phyloP scores from a whole-genome alignment of 768 basidiomycete genomes.

The Tulasnella sp. region DNA sequence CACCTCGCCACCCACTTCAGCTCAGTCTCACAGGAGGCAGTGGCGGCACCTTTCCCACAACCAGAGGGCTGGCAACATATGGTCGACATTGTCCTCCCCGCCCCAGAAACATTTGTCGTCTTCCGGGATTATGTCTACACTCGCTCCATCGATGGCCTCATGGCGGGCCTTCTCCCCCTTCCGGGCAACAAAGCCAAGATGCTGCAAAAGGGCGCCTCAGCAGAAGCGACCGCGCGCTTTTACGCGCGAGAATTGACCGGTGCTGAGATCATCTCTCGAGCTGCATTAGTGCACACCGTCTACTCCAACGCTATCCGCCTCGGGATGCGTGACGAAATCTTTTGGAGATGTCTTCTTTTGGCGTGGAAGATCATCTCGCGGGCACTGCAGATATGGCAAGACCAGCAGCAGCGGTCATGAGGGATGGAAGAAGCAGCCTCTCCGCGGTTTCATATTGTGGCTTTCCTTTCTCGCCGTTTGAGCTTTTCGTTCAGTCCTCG shows the following conservation, averaged over 20 bases:
- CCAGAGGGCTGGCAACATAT: background rate
- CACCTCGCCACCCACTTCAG: constrained; percentile 10
- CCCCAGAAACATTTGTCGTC: constrained; percentile 9
- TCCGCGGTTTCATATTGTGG: background rate
- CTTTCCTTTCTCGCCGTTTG: background rate
- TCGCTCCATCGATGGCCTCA: constrained; percentile 4
- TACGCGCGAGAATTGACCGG: background rate
- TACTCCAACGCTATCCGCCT: constrained; percentile 14
- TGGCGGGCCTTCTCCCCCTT: constrained; percentile 12
- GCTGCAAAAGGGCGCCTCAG: background rate
- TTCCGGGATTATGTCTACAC: constrained; percentile 16
- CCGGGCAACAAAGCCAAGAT: background rate
- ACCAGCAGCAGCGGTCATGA: background rate
- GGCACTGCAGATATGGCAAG: constrained; percentile 11
- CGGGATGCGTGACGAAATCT: constrained; percentile 9
- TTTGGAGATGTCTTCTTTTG: constrained; percentile 15
- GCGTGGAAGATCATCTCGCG: constrained; percentile 18
- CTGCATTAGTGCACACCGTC: background rate
- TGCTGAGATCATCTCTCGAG: background rate
- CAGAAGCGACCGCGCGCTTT: background rate
- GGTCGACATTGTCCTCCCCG: constrained; percentile 14
- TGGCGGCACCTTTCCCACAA: background rate
- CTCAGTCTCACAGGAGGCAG: background rate
- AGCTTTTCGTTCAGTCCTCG: background rate
- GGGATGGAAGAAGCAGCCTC: background rate